Base-by-base conservation (phyloP, 768 basidiomycete genomes). In the Clitopilus passeckerianus region DNA sequence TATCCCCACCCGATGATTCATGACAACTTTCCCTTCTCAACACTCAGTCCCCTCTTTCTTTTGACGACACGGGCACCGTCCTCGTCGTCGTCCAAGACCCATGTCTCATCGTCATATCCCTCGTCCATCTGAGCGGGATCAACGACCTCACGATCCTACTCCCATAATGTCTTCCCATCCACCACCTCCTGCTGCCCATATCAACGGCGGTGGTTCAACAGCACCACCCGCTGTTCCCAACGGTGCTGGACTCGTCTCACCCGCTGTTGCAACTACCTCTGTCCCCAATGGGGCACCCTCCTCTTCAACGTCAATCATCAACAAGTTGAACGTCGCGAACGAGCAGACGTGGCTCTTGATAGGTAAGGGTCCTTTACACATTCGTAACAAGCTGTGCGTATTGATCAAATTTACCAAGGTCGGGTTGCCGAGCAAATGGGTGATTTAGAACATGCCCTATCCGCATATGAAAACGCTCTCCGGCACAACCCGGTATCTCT, bases 271-370 rank as follows among this genome's bases (percentile, higher is more conserved):
- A 24, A 53, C 75, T 57, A 64, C 71, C 27, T 67, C 71, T 52
- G 69, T 66, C 27, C 69, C 75, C 41, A 74, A 73, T 63, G 70
- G 70, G 30, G 68, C 69, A 14, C 64, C 68, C 23, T 65, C 77
- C 35, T 63, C 72, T 12, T 66, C 77, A 33, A 10, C 46, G n/a
- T 50, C 46, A n/a, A 82, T 86, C 56, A 84, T 91, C 60, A 85
- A 89, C 73, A 91, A 91, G 63, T 82, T 97, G 57, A 86, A 89
- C 20, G 77, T 81, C 34, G 92, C 94, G 55, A 96, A 97, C 73
- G 95, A 96, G 70, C 89, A 93, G 73, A 96, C 95, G 44, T 97
- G 95, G 95, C 84, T 95, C 62, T 77, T 95, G 66, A 95, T 96
- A 72, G 95, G 94, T 92, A 69, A 50, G 59, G 54, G 35, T 60